Evolutionary conservation across 78 protist species (phyloP).

Genomic region (Dictyostelium purpureum): DNA sequence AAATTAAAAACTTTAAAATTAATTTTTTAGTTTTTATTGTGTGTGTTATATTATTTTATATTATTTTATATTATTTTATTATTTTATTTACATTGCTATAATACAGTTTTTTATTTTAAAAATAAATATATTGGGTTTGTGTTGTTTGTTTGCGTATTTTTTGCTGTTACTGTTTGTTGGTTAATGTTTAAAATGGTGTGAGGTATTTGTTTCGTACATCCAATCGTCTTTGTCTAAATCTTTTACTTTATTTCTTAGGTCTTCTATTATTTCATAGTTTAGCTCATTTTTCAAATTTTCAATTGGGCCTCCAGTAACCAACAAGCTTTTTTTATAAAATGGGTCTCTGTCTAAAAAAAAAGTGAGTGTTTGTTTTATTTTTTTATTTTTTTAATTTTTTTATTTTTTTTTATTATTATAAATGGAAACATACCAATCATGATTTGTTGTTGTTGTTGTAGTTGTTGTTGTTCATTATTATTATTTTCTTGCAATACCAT

Average conservation of each 20-base stretch:
- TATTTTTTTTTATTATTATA: background rate
- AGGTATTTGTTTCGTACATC: conserved; percentile 1
- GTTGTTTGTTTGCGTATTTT: background rate
- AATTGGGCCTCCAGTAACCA: background rate
- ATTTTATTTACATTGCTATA: background rate
- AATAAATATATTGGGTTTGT: background rate
- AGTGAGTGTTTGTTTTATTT: background rate
- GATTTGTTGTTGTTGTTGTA: background rate
- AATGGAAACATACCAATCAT: background rate
- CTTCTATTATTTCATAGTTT: background rate
- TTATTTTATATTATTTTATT: background rate
- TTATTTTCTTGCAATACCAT: background rate
- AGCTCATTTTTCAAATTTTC: conserved; percentile 2
- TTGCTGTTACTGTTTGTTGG: background rate
- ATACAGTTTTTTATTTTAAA: background rate
- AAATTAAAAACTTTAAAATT: too few species aligned
- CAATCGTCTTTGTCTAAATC: conserved; percentile 33
- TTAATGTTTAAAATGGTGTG: background rate
- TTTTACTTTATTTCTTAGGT: background rate
- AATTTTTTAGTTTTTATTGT: too few species aligned
- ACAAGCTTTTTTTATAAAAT: background rate
- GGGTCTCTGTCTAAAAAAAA: background rate
- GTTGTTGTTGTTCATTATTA: background rate
- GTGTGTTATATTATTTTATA: background rate
- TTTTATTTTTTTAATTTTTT: background rate